These are phyloP conservation scores for Carex sylvatica DNA, from an alignment of 202 grass and related monocot genomes.

Conservation along the genomic window DNA sequence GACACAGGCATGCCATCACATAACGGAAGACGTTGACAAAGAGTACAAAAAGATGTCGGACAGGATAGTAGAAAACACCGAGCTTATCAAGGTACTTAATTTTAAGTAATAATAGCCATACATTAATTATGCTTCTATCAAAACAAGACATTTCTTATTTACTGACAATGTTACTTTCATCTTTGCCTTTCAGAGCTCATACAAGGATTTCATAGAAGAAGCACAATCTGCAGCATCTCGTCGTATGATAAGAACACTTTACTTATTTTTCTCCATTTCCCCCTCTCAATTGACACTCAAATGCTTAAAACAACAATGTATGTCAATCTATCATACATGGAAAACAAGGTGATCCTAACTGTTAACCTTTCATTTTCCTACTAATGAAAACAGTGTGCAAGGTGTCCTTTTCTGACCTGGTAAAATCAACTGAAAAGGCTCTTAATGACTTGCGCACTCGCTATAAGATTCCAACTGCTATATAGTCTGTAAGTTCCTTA, in stretches of 20 bases:
- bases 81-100: constrained; percentile 49
- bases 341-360: background rate
- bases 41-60: constrained; percentile 65
- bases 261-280: background rate
- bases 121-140: too few species aligned
- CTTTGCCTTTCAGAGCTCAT: constrained; percentile 49
- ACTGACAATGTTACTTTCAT: constrained; percentile 18
- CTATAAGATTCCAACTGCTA: constrained; percentile 52
- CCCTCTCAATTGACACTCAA: background rate
- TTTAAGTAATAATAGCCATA: background rate
- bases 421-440: constrained; percentile 51
- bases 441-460: constrained; percentile 67
- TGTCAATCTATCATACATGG: background rate
- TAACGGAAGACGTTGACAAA: constrained; percentile 58
- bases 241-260: constrained; percentile 37
- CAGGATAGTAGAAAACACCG: constrained; percentile 43
- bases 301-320: background rate
- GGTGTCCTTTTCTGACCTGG: constrained; percentile 61
- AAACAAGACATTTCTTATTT: background rate
- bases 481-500: constrained; percentile 31
- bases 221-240: constrained; percentile 65
- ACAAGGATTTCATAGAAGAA: constrained; percentile 72
- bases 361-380: background rate
- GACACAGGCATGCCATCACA: constrained; percentile 62
- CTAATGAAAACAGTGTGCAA: constrained; percentile 55